A percentile compares a stretch with the other conserved stretches of the same genome.
These are phyloP conservation scores for Urtica urens DNA, from an alignment of 306 rosid genomes.

Conservation along the genomic window DNA sequence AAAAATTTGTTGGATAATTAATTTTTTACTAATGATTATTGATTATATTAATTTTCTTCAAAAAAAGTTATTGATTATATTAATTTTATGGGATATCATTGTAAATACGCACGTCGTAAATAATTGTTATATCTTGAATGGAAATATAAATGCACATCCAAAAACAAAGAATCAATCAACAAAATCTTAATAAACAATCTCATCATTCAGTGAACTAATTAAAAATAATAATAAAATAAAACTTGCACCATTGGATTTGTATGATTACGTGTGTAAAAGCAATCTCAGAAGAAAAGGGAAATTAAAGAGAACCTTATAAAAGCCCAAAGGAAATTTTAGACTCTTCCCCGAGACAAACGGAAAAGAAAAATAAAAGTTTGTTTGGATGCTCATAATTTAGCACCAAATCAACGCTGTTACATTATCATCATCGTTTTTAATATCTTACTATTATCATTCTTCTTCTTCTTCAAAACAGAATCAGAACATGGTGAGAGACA, in stretches of 20 bases:
- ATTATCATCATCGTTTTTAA: too few species aligned
- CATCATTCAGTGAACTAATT: too few species aligned
- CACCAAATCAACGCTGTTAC: too few species aligned
- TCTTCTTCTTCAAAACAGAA: not conserved
- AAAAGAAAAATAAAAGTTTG: not conserved
- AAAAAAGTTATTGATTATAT: too few species aligned
- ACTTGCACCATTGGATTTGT: not conserved
- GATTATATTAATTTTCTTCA: not conserved
- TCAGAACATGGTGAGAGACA: constrained; percentile 37
- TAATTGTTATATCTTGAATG: too few species aligned
- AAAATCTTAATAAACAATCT: not conserved
- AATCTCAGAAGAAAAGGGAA: too few species aligned
- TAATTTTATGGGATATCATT: not conserved
- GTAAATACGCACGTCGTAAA: too few species aligned
- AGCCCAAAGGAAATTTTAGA: not conserved
- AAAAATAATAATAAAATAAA: not conserved
- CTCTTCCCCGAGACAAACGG: not conserved
- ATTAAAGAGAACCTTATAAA: not conserved
- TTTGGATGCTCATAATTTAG: not conserved
- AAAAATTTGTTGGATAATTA: not conserved
- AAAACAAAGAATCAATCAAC: not conserved
- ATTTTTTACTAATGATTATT: not conserved
- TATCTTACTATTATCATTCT: not conserved
- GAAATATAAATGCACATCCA: too few species aligned
- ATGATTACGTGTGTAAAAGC: not conserved